A percentile compares a stretch with the other conserved stretches of the same genome.
phyloP scores from a whole-genome alignment of 1,284 basidiomycete species.

The Tylopilus sp. region DNA sequence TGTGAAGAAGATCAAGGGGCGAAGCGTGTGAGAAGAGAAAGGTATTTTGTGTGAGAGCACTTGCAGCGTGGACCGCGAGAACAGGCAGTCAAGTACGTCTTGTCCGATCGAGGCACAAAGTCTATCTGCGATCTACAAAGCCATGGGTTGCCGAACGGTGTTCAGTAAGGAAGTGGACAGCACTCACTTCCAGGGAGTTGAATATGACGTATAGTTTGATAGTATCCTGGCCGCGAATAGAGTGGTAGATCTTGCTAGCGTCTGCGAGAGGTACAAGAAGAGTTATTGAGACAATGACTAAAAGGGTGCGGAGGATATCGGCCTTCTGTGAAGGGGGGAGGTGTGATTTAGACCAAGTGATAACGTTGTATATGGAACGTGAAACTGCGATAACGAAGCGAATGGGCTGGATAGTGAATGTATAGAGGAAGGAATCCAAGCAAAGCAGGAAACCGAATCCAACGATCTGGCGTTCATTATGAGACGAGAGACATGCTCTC shows the following conservation, averaged over 20 bases:
- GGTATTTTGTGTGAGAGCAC: conserved; percentile 61
- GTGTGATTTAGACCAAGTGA: conserved; percentile 47
- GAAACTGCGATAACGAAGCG: conserved; percentile 71
- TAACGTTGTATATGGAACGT: conserved; percentile 52
- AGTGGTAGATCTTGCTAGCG: conserved; percentile 98
- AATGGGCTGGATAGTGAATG: conserved; percentile 96
- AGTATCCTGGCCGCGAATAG: conserved; percentile 96
- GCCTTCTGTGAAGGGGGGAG: conserved; percentile 88
- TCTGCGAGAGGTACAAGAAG: conserved; percentile 85
- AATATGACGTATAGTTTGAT: conserved; percentile 99
- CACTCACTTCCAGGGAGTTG: conserved; percentile 87
- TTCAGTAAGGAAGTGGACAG: not conserved
- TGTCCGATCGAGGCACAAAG: conserved; percentile 97
- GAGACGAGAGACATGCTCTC: conserved; percentile 2
- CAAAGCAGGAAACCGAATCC: conserved; percentile 92
- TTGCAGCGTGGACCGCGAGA: conserved; percentile 87
- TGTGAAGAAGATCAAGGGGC: conserved; percentile 83
- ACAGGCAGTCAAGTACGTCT: conserved; percentile 94
- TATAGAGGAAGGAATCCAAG: conserved; percentile 96
- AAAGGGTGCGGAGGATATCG: conserved; percentile 77
- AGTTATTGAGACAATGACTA: conserved; percentile 74
- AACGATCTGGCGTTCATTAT: conserved; percentile 62
- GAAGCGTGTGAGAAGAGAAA: conserved; percentile 59
- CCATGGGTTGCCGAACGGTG: not conserved
- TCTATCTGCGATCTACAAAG: conserved; percentile 83